phyloP scores from a whole-genome alignment of 2,329 filamentous ascomycete genomes.

The Pestalotiopsis fici region DNA sequence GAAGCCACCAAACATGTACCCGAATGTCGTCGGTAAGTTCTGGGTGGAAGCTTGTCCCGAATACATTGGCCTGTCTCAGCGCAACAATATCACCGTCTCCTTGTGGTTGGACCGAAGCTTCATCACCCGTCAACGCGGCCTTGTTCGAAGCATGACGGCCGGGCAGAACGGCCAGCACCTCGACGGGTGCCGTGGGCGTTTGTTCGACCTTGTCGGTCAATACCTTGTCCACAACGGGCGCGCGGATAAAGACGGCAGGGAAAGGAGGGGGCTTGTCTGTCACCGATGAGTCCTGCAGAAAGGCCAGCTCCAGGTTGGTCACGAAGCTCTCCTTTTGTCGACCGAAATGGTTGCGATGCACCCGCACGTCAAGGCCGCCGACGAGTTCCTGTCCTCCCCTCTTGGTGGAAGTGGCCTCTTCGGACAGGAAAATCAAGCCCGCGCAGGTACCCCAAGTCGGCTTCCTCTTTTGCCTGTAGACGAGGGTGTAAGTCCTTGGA shows the following conservation, averaged over 20 bases:
- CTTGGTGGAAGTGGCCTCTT: constrained; percentile 86
- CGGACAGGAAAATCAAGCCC: constrained; percentile 86
- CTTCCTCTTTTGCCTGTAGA: constrained; percentile 67
- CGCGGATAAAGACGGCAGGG: constrained; percentile 87
- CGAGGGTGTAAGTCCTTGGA: not conserved
- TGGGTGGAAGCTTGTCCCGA: constrained; percentile 94
- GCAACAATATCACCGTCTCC: constrained; percentile 79
- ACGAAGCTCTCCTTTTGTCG: constrained; percentile 92
- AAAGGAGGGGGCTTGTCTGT: constrained; percentile 51
- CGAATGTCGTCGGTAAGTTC: constrained; percentile 86
- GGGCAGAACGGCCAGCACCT: constrained; percentile 54
- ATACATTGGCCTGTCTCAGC: constrained; percentile 85
- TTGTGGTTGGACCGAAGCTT: constrained; percentile 24
- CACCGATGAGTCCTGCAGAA: constrained; percentile 49
- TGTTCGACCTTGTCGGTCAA: constrained; percentile 42
- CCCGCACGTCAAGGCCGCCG: constrained; percentile 85
- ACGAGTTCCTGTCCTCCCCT: constrained; percentile 91
- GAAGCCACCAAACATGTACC: constrained; percentile 93
- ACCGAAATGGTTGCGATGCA: constrained; percentile 94
- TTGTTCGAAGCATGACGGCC: constrained; percentile 38
- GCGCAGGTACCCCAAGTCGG: constrained; percentile 97
- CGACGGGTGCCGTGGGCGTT: constrained; percentile 31
- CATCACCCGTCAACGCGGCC: constrained; percentile 33
- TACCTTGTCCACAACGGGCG: constrained; percentile 87
- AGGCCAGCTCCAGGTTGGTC: constrained; percentile 70